Conservation (phyloP, 2,329 filamentous ascomycete species). For the Diaporthe longicolla region DNA sequence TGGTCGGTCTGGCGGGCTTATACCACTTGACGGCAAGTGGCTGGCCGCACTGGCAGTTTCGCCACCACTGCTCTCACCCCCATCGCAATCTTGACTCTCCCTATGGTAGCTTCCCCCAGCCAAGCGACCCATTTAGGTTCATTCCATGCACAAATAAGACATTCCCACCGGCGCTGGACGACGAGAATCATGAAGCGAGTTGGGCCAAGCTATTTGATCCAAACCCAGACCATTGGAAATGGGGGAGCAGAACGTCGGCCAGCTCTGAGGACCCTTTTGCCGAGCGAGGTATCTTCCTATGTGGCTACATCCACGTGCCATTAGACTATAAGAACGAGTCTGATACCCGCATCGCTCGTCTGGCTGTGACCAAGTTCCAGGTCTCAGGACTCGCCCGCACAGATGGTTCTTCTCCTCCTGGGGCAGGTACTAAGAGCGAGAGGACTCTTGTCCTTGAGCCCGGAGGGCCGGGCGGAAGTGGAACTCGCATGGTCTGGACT, state of each 20-base stretch:
- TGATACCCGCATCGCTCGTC: constrained; percentile 59
- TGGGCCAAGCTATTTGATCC: constrained; percentile 61
- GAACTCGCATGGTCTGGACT: constrained; percentile 58
- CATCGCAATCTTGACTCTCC: constrained; percentile 1
- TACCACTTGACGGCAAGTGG: constrained; percentile 13
- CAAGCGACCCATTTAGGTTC: constrained; percentile 62
- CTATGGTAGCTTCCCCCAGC: constrained; percentile 57
- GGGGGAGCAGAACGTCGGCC: constrained; percentile 52
- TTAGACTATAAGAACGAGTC: constrained; percentile 62
- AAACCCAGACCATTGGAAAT: constrained; percentile 61
- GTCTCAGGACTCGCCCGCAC: constrained; percentile 58
- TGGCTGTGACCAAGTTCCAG: constrained; percentile 65
- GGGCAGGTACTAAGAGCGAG: constrained; percentile 55
- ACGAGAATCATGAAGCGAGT: constrained; percentile 52
- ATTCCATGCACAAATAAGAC: constrained; percentile 61
- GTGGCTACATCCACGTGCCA: constrained; percentile 63
- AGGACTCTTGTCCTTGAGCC: constrained; percentile 66
- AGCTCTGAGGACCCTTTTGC: constrained; percentile 50
- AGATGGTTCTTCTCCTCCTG: constrained; percentile 40
- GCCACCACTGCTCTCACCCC: constrained; percentile 20
- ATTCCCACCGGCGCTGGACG: constrained; percentile 58
- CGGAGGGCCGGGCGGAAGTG: constrained; percentile 65
- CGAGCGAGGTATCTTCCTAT: constrained; percentile 61
- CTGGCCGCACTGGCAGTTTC: not conserved
- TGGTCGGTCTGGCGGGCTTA: constrained; percentile 29